Percentiles rank a stretch among this genome's conserved stretches.
Evolutionary conservation across 2,329 filamentous ascomycete species (phyloP).

Genomic region (Hortaea werneckii): DNA sequence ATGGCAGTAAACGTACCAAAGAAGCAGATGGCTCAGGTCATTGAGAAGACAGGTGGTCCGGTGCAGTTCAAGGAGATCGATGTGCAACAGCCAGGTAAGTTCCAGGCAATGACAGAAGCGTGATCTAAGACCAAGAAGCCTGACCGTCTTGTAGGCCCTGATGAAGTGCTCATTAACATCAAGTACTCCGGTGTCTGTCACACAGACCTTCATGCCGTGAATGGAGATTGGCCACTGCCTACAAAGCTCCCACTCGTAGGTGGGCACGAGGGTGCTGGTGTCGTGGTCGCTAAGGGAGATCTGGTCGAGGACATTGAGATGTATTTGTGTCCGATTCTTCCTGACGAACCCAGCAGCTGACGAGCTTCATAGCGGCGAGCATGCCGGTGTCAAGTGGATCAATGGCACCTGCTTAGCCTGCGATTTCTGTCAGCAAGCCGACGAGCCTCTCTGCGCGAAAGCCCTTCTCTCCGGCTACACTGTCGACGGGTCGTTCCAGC

Average conservation of each 20-base stretch:
- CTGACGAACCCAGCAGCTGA: not conserved
- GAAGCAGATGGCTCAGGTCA: slow-evolving; percentile 84
- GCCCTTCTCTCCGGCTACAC: slow-evolving; percentile 79
- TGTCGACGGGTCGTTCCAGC: slow-evolving; percentile 86
- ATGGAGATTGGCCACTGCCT: slow-evolving; percentile 81
- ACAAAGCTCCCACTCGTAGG: slow-evolving; percentile 78
- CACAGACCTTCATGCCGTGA: slow-evolving; percentile 69
- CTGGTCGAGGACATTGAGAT: slow-evolving; percentile 69
- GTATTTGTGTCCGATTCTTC: slow-evolving; percentile 4
- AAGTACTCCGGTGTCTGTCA: slow-evolving; percentile 87
- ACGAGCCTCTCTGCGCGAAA: slow-evolving; percentile 73
- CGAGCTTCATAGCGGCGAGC: slow-evolving; percentile 47
- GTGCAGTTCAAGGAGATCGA: slow-evolving; percentile 70
- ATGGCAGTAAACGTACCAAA: slow-evolving; percentile 50
- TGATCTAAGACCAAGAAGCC: no score
- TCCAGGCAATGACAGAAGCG: not conserved
- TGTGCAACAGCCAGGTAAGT: slow-evolving; percentile 60
- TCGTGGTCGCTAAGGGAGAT: slow-evolving; percentile 69
- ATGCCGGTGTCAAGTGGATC: slow-evolving; percentile 84
- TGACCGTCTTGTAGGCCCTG: slow-evolving; percentile 39
- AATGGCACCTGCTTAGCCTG: slow-evolving; percentile 79
- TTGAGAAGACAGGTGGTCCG: slow-evolving; percentile 67
- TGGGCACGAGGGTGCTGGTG: slow-evolving; percentile 67
- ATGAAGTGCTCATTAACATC: slow-evolving; percentile 87
- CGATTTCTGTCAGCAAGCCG: slow-evolving; percentile 67